A percentile compares a stretch with the other conserved stretches of the same genome.
These are phyloP conservation scores for Paramecium sexaurelia DNA, from an alignment of 73 alveolate genomes.

Conservation along the genomic window DNA sequence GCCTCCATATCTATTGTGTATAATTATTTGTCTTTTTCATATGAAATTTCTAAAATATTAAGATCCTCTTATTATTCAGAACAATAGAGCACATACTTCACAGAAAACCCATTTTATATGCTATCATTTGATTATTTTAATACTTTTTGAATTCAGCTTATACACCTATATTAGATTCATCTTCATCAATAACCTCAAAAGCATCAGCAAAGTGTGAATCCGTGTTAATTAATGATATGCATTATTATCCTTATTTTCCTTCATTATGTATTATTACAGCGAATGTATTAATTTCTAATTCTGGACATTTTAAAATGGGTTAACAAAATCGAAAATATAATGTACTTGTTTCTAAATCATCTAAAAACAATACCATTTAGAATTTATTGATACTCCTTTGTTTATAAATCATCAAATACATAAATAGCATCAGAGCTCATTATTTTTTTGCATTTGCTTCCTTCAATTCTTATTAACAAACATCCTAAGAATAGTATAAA, in stretches of 20 bases:
- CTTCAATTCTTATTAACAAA: not conserved
- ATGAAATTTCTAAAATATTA: not conserved
- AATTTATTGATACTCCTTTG: not conserved
- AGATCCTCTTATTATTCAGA: not conserved
- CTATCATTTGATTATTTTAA: not conserved
- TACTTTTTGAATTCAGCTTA: not conserved
- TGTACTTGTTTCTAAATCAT: not conserved
- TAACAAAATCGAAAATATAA: conserved; percentile 8
- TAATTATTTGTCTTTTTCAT: not conserved
- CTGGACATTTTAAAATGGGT: not conserved
- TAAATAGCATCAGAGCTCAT: not conserved
- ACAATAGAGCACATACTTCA: not conserved
- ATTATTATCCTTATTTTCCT: not conserved
- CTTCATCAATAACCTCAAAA: not conserved
- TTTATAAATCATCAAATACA: not conserved
- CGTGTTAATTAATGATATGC: not conserved
- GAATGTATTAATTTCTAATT: not conserved
- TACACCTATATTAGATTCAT: not conserved
- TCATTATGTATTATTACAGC: conserved; percentile 23
- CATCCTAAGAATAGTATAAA: not conserved
- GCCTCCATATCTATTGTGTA: not conserved
- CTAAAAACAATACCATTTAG: not conserved
- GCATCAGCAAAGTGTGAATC: not conserved
- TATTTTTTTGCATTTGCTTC: conserved; percentile 22
- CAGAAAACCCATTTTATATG: not conserved